Base-by-base conservation (phyloP, 1,139 yeast species). In the Taiozyma sp. region DNA sequence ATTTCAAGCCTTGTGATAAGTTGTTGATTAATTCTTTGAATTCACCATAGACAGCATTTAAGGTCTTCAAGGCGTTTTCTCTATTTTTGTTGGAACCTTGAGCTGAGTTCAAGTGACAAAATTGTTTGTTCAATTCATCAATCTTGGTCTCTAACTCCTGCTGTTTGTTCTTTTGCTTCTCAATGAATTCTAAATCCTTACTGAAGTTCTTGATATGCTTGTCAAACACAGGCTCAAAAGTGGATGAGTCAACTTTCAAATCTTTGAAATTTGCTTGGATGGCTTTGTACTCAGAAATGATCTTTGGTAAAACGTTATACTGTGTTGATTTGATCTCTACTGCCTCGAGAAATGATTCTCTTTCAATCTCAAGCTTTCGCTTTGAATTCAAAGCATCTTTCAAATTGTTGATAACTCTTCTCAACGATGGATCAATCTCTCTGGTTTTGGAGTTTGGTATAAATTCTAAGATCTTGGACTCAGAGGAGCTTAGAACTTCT, bases 1-100 rank as follows among this genome's bases (percentile, higher is more conserved):
- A 91, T 51, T 76, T 75, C 0, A 80, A 64, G 0, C 96, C 97
- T 59, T 87, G 88, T 41, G 78, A 77, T 42, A 90, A 65, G 60
- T 88, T 87, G 19, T 75, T 70, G 23, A 77, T 66, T 8, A 89
- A 70, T 58, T 84, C 90, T 43, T 73, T 65, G 60, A 74, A 87
- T 53, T 79, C 76, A 32, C 74, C 67, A 59, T 75, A 81, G 0
- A 80, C 81, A 4, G 71, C 66, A 52, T 85, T 88, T 29, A 88
- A 65, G 3, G 68, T 69, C 51, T 81, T 84, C 44, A 87, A 66
- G 1, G 78, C 77, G 34, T 71, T 70, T 50, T 77, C 79, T 36
- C 92, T 69, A 14, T 58, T 54, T 12, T 22, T 12, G 43, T 55
- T 47, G 49, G 60, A 45, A 6, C 55, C 56, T 40, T 56, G 58